These are phyloP conservation scores for Calendula officinalis DNA, from an alignment of 129 eudicot genomes.

Conservation along the genomic window DNA sequence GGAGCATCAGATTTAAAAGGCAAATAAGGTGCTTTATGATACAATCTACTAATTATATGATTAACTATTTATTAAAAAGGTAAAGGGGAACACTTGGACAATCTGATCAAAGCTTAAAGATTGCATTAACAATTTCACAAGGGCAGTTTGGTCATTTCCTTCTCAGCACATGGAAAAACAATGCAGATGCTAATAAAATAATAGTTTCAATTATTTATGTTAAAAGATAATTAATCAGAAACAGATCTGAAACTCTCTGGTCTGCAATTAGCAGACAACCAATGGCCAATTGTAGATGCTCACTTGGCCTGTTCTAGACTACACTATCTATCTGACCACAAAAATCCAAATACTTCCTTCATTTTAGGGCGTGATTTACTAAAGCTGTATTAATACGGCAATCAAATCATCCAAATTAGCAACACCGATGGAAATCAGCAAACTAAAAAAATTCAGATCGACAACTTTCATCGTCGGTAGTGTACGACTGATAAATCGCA, in stretches of 20 bases:
- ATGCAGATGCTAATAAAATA: constrained; percentile 1
- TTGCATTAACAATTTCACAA: constrained; percentile 10
- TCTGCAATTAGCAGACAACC: constrained; percentile 18
- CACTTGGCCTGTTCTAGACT: constrained; percentile 17
- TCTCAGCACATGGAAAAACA: not conserved
- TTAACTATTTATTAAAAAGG: constrained; percentile 17
- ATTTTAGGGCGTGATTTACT: constrained; percentile 19
- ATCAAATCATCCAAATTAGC: not conserved
- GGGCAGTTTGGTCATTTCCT: constrained; percentile 18
- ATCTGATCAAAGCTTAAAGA: not conserved
- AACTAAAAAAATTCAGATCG: not conserved
- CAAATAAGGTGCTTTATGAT: constrained; percentile 10
- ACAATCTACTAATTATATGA: constrained; percentile 20
- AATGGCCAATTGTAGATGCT: constrained; percentile 16
- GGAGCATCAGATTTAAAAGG: constrained; percentile 31
- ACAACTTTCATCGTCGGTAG: not conserved
- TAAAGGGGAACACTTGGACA: constrained; percentile 14
- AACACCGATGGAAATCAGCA: not conserved
- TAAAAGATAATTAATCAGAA: constrained; percentile 7
- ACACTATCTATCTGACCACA: constrained; percentile 4
- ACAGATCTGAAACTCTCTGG: constrained; percentile 5
- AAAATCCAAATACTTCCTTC: constrained; percentile 10
- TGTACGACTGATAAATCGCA: not conserved
- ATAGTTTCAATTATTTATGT: constrained; percentile 13
- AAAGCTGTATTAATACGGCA: not conserved